Percentiles rank a stretch among this genome's conserved stretches.
phyloP scores from a whole-genome alignment of 2,329 filamentous ascomycete genomes.

The Talaromyces sp. region DNA sequence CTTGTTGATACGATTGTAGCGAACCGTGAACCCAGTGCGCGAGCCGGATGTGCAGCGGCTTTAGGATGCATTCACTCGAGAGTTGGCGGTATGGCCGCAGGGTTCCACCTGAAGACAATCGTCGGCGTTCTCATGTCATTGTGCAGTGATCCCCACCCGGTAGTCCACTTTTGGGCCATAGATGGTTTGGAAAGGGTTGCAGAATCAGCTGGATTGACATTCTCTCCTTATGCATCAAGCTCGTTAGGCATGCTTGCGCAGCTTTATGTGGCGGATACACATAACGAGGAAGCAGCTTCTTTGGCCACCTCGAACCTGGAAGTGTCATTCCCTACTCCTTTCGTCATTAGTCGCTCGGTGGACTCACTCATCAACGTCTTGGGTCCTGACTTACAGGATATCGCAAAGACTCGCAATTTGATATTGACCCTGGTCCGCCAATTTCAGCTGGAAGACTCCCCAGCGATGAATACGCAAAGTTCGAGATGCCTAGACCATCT shows the following conservation, averaged over 20 bases:
- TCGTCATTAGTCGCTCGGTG: constrained; percentile 81
- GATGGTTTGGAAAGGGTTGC: constrained; percentile 83
- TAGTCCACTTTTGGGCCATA: constrained; percentile 94
- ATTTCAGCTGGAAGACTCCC: constrained; percentile 73
- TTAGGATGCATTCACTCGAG: constrained; percentile 91
- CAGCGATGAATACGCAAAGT: constrained; percentile 70
- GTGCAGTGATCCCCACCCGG: constrained; percentile 90
- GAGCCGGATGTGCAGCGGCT: constrained; percentile 91
- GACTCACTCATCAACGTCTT: constrained; percentile 97
- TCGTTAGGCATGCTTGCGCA: constrained; percentile 92
- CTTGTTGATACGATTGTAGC: constrained; percentile 91
- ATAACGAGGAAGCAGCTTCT: constrained; percentile 79
- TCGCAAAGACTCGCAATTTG: constrained; percentile 85
- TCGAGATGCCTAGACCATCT: constrained; percentile 85
- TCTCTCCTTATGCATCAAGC: constrained; percentile 84
- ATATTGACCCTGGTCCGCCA: constrained; percentile 83
- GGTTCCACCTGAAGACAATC: constrained; percentile 94
- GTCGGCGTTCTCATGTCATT: constrained; percentile 98
- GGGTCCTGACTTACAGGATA: constrained; percentile 90
- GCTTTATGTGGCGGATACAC: constrained; percentile 85
- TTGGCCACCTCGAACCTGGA: constrained; percentile 87
- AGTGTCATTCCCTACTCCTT: constrained; percentile 75
- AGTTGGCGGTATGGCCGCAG: constrained; percentile 95
- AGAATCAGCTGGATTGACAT: constrained; percentile 88
- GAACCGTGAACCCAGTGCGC: constrained; percentile 87